Percentiles rank a stretch among this genome's conserved stretches.
Evolutionary conservation across 352 stramenopile species (phyloP).

Genomic region (Globisporangium rhizosaccharum): DNA sequence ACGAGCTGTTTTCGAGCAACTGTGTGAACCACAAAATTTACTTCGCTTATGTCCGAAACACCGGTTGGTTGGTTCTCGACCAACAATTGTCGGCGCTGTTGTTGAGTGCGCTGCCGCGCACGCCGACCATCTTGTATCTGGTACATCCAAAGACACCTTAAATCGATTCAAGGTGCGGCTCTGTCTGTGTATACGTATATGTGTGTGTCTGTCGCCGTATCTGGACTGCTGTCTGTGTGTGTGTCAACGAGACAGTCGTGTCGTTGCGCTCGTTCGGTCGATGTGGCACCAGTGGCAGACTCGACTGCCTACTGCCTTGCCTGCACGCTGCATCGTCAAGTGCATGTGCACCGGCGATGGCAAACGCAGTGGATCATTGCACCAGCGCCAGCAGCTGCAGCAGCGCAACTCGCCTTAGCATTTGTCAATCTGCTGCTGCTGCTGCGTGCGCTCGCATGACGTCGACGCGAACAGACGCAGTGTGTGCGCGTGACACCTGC

Average conservation of each 20-base stretch:
- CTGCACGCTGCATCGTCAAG: no score
- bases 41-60: background rate
- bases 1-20: no score
- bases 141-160: slow-evolving; percentile 86
- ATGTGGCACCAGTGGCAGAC: background rate
- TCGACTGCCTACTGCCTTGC: background rate
- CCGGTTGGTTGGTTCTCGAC: slow-evolving; percentile 38
- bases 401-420: no score
- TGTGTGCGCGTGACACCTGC: background rate
- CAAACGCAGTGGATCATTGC: no score
- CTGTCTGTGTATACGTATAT: slow-evolving; percentile 3
- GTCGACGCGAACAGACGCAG: background rate
- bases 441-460: background rate
- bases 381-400: background rate
- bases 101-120: background rate
- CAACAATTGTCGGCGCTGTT: background rate
- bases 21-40: no score
- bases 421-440: background rate
- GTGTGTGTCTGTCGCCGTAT: background rate
- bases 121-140: slow-evolving; percentile 86
- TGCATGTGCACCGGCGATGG: background rate
- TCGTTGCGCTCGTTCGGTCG: background rate
- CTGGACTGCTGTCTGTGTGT: background rate
- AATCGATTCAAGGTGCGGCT: slow-evolving; percentile 88
- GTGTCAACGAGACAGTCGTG: background rate